Base-by-base conservation (phyloP, 2,329 filamentous ascomycete species). In the Penicillium sp. region DNA sequence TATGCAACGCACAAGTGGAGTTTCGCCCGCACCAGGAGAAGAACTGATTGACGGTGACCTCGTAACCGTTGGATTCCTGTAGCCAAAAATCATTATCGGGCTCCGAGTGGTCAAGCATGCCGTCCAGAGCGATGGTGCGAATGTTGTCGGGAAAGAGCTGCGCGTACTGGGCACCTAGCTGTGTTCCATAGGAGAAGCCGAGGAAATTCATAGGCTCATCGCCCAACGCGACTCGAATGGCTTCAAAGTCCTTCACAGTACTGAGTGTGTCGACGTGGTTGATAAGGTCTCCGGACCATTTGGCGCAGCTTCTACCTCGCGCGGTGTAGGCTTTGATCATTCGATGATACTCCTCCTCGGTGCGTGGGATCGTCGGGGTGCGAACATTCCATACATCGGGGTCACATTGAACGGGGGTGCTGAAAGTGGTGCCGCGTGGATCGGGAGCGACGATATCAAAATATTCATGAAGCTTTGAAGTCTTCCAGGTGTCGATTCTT, bases 401-500 rank as follows among this genome's bases (percentile, higher is more conserved):
- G 55, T 77, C 72, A 57, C 76, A 79, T 45, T 63, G 56, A 20
- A 77, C 62, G 0, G 69, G 68, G 1, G 67, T 68, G 61, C 76
- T 78, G 39, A 70, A 44, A 2, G 74, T 75, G 21, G 75, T 69
- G 10, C 77, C 77, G 3, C 76, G 69, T 0, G 75, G 76, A 51
- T 78, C 76, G 2, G 76, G 60, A 3, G 72, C 76, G 39, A 78
- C 70, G 17, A 78, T 60, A 56, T 78, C 76, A 60, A 75, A 78
- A 18, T 40, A 40, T 40, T 40, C n/a, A n/a, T n/a, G n/a, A n/a
- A n/a, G n/a, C n/a, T n/a, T n/a, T n/a, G n/a, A n/a, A n/a, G n/a
- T n/a, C n/a, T n/a, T n/a, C n/a, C n/a, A n/a, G 13, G 23, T 40
- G 37, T 26, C 26, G 18, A 1, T 26, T 10, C 1, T 21, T 40